These are phyloP conservation scores for Umbelopsis vinacea DNA, from an alignment of 192 early-diverging fungal genomes.

Conservation along the genomic window DNA sequence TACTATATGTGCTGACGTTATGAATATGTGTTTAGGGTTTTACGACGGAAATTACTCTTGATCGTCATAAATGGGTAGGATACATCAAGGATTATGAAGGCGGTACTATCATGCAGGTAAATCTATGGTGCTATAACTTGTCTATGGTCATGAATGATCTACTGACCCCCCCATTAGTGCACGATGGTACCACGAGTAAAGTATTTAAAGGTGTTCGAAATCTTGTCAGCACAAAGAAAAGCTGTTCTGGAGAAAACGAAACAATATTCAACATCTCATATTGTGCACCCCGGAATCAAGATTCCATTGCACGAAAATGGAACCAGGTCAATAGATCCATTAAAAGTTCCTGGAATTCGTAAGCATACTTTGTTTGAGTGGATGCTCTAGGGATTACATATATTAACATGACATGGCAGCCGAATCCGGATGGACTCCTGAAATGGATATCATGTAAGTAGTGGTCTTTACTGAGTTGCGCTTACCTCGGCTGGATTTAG, in stretches of 20 bases:
- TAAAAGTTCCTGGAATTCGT: constrained; percentile 86
- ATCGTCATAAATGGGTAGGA: constrained; percentile 92
- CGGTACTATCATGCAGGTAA: constrained; percentile 93
- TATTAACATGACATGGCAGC: constrained; percentile 31
- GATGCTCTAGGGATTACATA: not conserved
- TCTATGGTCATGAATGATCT: too few species aligned
- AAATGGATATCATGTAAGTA: constrained; percentile 68
- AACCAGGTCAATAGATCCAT: constrained; percentile 70
- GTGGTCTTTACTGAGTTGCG: not conserved
- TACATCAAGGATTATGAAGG: constrained; percentile 99
- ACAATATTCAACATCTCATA: constrained; percentile 70
- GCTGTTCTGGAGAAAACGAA: constrained; percentile 89
- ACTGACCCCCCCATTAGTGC: constrained; percentile 57
- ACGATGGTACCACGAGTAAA: constrained; percentile 89
- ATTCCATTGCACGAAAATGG: constrained; percentile 63
- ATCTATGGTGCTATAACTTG: too few species aligned
- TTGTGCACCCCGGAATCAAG: constrained; percentile 79
- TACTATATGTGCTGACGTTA: not conserved
- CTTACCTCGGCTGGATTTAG: not conserved
- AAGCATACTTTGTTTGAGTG: constrained; percentile 25
- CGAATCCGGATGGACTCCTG: constrained; percentile 93
- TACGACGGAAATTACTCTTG: constrained; percentile 95
- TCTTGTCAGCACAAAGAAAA: constrained; percentile 75
- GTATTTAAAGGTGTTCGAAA: constrained; percentile 75
- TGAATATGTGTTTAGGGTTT: constrained; percentile 68